A percentile compares a stretch with the other conserved stretches of the same genome.
Conservation (phyloP, 164 flowering plant species). For the Vitis amurensis region DNA sequence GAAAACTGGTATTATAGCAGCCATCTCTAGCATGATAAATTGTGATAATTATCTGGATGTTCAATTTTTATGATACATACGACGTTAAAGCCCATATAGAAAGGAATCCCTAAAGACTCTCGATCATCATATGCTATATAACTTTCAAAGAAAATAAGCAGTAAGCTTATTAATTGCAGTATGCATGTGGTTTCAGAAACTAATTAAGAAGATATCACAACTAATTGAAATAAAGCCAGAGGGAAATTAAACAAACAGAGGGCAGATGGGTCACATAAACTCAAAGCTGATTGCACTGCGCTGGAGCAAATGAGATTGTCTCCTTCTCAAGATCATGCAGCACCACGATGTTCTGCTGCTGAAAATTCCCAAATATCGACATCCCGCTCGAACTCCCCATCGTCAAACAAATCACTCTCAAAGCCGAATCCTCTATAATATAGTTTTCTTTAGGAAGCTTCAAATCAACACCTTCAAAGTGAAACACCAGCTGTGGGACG, state of each 20-base stretch:
- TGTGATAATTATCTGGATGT: too few species aligned
- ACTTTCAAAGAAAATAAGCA: too few species aligned
- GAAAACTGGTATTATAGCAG: too few species aligned
- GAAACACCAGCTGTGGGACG: conserved; percentile 70
- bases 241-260: neutral
- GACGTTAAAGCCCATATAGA: too few species aligned
- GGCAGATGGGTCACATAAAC: neutral
- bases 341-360: conserved; percentile 81
- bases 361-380: conserved; percentile 86
- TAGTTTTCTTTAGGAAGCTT: conserved; percentile 76
- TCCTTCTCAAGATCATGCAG: conserved; percentile 73
- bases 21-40: too few species aligned
- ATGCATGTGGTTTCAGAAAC: too few species aligned
- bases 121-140: too few species aligned
- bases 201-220: too few species aligned
- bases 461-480: conserved; percentile 68
- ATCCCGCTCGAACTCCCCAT: conserved; percentile 66
- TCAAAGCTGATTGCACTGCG: conserved; percentile 56
- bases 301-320: conserved; percentile 59
- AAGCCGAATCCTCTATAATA: conserved; percentile 52
- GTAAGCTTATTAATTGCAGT: too few species aligned
- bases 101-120: too few species aligned
- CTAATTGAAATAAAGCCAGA: too few species aligned
- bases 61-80: too few species aligned
- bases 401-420: conserved; percentile 69